Evolutionary conservation across 352 stramenopile genomes (phyloP).

Genomic region (Globisporangium spiculum): DNA sequence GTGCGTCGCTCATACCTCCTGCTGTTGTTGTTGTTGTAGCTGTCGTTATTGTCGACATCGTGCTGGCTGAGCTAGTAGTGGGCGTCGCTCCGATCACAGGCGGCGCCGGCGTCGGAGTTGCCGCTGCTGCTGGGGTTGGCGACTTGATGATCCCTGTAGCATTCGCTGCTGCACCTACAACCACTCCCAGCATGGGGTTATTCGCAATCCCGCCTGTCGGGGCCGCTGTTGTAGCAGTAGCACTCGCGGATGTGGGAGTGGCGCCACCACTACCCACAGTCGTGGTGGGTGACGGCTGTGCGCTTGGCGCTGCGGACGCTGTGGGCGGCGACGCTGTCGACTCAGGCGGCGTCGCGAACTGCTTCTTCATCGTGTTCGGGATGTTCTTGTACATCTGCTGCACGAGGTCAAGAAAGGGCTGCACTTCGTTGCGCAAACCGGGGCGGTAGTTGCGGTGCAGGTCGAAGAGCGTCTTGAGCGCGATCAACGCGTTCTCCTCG

Average conservation of each 20-base stretch:
- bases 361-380: slow-evolving; percentile 78
- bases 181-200: neutral
- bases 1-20: slow-evolving; percentile 15
- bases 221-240: neutral
- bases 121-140: neutral
- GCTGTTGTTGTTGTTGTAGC: slow-evolving; percentile 18
- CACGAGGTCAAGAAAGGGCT: slow-evolving; percentile 85
- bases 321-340: slow-evolving; percentile 8
- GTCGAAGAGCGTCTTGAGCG: slow-evolving; percentile 95
- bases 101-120: neutral
- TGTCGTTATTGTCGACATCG: slow-evolving; percentile 5
- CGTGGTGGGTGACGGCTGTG: slow-evolving; percentile 12
- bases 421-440: slow-evolving; percentile 88
- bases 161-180: slow-evolving; percentile 1
- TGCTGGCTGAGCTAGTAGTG: neutral
- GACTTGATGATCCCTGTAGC: slow-evolving; percentile 14
- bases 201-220: neutral
- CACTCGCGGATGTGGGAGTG: neutral
- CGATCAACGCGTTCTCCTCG: slow-evolving; percentile 96
- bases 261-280: neutral
- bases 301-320: neutral
- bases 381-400: slow-evolving; percentile 91
- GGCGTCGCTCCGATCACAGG: slow-evolving; percentile 13
- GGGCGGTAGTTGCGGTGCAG: slow-evolving; percentile 96
- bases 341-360: slow-evolving; percentile 65